A percentile compares a stretch with the other conserved stretches of the same genome.
Conservation (phyloP, 306 rosid species). For the Quercus engelmannii region DNA sequence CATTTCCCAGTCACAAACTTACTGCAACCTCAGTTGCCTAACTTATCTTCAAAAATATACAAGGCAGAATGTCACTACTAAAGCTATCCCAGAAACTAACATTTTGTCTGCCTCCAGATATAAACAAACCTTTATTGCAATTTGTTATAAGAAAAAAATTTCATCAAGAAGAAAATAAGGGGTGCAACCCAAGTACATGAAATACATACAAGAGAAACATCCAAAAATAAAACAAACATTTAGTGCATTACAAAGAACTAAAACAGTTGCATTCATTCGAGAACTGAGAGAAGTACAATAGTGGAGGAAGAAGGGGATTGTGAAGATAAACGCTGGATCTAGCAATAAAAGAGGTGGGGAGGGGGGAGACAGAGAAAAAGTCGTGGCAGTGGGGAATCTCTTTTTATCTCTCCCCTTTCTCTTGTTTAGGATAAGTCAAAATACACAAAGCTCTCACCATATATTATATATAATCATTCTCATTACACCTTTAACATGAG, state of each 20-base stretch:
- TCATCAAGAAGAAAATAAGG: too few species aligned
- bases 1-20: background rate
- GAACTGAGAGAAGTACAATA: background rate
- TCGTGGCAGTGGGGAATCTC: background rate
- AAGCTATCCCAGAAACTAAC: background rate
- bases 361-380: background rate
- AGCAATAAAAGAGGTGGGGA: background rate
- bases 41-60: too few species aligned
- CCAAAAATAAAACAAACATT: background rate
- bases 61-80: too few species aligned
- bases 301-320: background rate
- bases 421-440: too few species aligned
- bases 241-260: background rate
- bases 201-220: too few species aligned
- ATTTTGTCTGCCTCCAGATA: background rate
- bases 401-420: background rate
- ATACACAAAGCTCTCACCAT: too few species aligned
- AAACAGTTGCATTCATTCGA: background rate
- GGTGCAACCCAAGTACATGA: too few species aligned
- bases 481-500: too few species aligned
- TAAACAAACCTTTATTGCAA: background rate
- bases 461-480: too few species aligned
- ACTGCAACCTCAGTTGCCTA: background rate
- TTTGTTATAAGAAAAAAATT: too few species aligned
- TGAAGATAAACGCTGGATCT: background rate